phyloP scores from a whole-genome alignment of 257 asterid species.

The Lantana camara region DNA sequence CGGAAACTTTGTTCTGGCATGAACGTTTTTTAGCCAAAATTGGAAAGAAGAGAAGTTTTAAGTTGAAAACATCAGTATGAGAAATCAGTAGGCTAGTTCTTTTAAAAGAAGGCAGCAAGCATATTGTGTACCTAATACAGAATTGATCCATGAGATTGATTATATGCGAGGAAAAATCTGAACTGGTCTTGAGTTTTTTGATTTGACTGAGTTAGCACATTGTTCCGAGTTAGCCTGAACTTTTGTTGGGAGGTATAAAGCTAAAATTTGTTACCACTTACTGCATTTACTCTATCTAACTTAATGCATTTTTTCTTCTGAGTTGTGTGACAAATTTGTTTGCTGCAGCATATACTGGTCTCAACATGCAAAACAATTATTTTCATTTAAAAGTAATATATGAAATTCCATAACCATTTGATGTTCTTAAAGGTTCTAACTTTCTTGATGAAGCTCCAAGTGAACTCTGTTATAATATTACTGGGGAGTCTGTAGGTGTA shows the following conservation, averaged over 20 bases:
- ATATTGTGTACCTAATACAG: neutral
- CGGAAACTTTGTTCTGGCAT: neutral
- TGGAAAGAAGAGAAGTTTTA: neutral
- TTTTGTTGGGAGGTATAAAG: neutral
- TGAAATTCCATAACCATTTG: neutral
- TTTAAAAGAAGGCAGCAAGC: neutral
- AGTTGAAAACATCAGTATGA: neutral
- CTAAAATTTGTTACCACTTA: too few species aligned
- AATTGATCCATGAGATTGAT: neutral
- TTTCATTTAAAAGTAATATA: neutral
- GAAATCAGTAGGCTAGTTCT: neutral
- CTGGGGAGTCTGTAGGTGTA: conserved; percentile 6
- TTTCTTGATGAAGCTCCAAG: neutral
- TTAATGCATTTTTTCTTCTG: too few species aligned
- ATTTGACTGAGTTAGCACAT: neutral
- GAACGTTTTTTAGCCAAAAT: neutral
- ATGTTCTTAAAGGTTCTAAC: too few species aligned
- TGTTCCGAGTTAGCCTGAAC: neutral
- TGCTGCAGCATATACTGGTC: too few species aligned
- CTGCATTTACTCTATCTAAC: too few species aligned
- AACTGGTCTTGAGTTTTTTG: neutral
- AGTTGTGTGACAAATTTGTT: too few species aligned
- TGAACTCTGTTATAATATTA: neutral
- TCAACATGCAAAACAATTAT: neutral
- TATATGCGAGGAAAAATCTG: neutral